Evolutionary conservation across 2,329 filamentous ascomycete species (phyloP).

Genomic region (Graphilbum fragrans): DNA sequence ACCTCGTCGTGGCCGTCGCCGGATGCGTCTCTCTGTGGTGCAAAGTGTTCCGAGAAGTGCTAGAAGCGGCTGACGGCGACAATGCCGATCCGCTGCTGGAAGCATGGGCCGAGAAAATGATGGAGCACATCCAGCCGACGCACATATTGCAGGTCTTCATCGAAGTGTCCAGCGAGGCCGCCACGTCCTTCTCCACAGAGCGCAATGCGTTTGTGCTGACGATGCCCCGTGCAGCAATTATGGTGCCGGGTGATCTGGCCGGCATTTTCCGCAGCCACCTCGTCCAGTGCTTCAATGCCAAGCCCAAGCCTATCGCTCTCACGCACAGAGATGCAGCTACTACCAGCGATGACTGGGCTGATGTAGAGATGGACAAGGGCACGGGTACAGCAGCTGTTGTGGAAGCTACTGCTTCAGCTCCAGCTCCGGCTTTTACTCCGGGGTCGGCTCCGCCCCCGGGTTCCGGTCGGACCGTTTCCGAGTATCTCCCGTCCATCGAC

Average conservation of each 20-base stretch:
- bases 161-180: constrained; percentile 16
- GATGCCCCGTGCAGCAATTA: constrained; percentile 21
- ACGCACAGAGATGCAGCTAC: constrained; percentile 1
- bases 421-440: too few relatives aligned
- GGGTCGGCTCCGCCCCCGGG: background rate
- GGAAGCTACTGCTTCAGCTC: background rate
- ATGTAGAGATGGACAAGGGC: constrained; percentile 22
- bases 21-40: constrained; percentile 26
- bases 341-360: constrained; percentile 28
- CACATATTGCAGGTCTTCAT: constrained; percentile 21
- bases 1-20: constrained; percentile 24
- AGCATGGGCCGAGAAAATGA: constrained; percentile 26
- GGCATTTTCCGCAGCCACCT: constrained; percentile 22
- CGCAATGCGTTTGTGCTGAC: constrained; percentile 24
- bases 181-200: constrained; percentile 24
- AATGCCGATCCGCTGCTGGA: constrained; percentile 25
- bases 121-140: constrained; percentile 20
- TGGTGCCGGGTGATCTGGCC: constrained; percentile 20
- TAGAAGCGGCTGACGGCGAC: constrained; percentile 21
- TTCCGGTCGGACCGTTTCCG: constrained; percentile 4
- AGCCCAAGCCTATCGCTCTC: background rate
- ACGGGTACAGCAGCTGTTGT: constrained; percentile 23
- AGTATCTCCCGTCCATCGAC: constrained; percentile 27
- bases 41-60: constrained; percentile 23
- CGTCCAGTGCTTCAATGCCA: constrained; percentile 21